Conservation (phyloP, 768 basidiomycete species). For the Dendrothele bispora region DNA sequence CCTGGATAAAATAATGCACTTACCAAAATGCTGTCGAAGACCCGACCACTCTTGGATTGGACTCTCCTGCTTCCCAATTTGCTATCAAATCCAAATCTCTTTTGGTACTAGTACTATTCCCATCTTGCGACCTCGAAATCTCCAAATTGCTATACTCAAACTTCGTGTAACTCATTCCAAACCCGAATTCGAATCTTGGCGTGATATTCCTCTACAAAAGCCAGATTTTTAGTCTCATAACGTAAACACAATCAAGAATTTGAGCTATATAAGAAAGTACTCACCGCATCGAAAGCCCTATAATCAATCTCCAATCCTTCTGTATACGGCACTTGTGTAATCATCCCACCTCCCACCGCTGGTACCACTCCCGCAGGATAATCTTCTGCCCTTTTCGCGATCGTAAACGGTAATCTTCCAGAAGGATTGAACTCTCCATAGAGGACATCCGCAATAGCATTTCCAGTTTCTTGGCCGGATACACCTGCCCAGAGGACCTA, state of each 20-base stretch:
- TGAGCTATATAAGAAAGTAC: conserved; percentile 15
- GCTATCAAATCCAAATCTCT: conserved; percentile 30
- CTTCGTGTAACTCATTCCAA: conserved; percentile 82
- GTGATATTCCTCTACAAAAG: conserved; percentile 56
- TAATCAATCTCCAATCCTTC: conserved; percentile 76
- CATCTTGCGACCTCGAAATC: conserved; percentile 40
- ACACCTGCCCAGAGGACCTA: conserved; percentile 67
- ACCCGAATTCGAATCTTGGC: conserved; percentile 89
- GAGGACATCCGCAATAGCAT: conserved; percentile 65
- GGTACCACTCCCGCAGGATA: conserved; percentile 46
- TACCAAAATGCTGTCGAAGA: conserved; percentile 64
- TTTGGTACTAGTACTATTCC: conserved; percentile 37
- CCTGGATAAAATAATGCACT: neutral
- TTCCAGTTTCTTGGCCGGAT: conserved; percentile 68
- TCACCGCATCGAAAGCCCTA: conserved; percentile 65
- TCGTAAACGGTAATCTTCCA: conserved; percentile 72
- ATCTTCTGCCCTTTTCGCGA: conserved; percentile 58
- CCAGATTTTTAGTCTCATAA: conserved; percentile 12
- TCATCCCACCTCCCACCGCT: too few relatives aligned
- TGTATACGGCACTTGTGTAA: conserved; percentile 58
- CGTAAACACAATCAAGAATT: neutral
- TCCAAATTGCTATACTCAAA: conserved; percentile 69
- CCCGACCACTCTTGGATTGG: conserved; percentile 54
- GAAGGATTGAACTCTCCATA: conserved; percentile 71
- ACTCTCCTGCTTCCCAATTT: conserved; percentile 58